Evolutionary conservation across 352 stramenopile species (phyloP).

Genomic region (Phytophthora hybrid): DNA sequence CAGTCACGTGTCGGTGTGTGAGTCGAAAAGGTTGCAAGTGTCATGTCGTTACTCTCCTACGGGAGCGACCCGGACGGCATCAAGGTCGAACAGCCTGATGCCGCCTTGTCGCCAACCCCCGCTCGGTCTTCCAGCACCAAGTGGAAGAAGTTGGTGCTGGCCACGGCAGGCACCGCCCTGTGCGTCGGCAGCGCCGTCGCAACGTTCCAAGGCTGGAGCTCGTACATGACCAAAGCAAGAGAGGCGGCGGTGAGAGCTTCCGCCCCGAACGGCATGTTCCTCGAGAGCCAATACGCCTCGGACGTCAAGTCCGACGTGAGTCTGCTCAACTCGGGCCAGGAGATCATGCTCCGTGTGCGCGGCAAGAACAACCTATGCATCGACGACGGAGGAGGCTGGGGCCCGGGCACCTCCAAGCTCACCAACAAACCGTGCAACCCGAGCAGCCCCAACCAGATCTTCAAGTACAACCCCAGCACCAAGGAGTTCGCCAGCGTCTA

Average conservation of each 20-base stretch:
- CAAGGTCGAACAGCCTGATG: conserved; percentile 14
- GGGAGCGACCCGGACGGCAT: conserved; percentile 20
- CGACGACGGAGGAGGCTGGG: conserved; percentile 41
- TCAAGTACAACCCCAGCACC: conserved; percentile 31
- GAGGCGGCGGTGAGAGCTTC: neutral
- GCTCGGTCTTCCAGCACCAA: conserved; percentile 7
- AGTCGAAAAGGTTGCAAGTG: conserved; percentile 15
- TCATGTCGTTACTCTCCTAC: conserved; percentile 36
- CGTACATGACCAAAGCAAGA: neutral
- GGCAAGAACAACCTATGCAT: conserved; percentile 43
- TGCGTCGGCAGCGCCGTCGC: conserved; percentile 27
- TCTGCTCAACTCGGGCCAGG: neutral
- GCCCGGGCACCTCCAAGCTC: conserved; percentile 27
- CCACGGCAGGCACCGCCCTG: conserved; percentile 22
- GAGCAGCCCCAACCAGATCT: conserved; percentile 41
- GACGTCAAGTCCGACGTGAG: neutral
- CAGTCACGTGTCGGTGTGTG: conserved; percentile 10
- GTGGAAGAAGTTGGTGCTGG: conserved; percentile 28
- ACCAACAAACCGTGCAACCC: conserved; percentile 37
- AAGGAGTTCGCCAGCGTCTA: conserved; percentile 28
- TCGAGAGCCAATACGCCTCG: neutral
- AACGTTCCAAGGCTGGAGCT: conserved; percentile 32
- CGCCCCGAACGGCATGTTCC: neutral
- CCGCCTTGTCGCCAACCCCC: neutral
- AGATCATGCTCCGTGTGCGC: neutral